Evolutionary conservation across 2,329 filamentous ascomycete species (phyloP), one percentile per base, ranked within the genome.

Genomic region (Microdochium nivale): DNA sequence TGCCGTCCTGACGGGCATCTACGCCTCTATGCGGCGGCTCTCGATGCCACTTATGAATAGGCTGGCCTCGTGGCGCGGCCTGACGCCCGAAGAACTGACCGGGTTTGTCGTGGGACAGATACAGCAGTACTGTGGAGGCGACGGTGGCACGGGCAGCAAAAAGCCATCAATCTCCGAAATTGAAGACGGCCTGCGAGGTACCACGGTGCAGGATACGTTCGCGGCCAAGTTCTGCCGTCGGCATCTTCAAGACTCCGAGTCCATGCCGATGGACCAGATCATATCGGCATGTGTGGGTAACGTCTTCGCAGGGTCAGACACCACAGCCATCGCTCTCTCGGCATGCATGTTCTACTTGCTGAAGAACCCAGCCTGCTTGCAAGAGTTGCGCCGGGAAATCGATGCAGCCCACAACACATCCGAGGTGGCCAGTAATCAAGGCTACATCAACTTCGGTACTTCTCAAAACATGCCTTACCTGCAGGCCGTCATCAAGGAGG

Each of bases 221-320:
- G 75, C 89, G 5, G 84, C 81, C 59, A 88, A 88, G 64, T 89
- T 90, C 65, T 77, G 86, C 10, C 79, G 83, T 58, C 84, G 86
- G 1, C 79, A 81, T 47, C 76, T 84, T 59, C 76, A 81, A n/a
- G 79, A 85, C 46, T 84, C 85, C 0, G 80, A 84, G 1, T 85
- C 88, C 67, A 88, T 90, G 83, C 82, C 75, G 23, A 82, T 88
- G 59, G 75, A 73, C 2, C 74, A 86, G 9, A 84, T 89, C 11
- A 79, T 86, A 56, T 83, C 83, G 5, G 85, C 87, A 69, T 84
- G 83, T 48, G 79, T 84, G 19, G 81, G 75, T 53, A 88, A 88
- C 84, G 78, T 78, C 0, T 81, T 87, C 58, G 88, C 88, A 0
- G 87, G 88, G 2, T 86, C 81, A 1, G 88, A 94, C 66, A 92